Conservation (phyloP, 352 stramenopile species). For the Phytophthora europaea region DNA sequence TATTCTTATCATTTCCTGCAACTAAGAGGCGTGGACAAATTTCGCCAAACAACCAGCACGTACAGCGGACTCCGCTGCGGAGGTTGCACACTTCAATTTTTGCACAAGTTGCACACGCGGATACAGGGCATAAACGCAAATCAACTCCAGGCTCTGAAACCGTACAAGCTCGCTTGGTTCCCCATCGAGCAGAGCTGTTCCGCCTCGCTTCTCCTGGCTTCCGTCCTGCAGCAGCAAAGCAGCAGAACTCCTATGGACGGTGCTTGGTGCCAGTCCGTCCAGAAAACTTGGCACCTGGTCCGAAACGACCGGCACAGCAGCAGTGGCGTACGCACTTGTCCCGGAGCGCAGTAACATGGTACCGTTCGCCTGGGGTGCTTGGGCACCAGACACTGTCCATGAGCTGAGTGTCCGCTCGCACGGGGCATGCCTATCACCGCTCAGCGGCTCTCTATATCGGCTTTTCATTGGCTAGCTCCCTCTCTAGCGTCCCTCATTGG, state of each 20-base stretch:
- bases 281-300: constrained; percentile 5
- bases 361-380: not conserved
- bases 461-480: not conserved
- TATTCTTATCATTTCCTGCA: too few species aligned
- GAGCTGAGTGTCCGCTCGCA: not conserved
- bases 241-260: not conserved
- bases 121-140: constrained; percentile 20
- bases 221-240: not conserved
- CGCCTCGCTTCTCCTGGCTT: not conserved
- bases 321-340: not conserved
- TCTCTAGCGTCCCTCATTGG: not conserved
- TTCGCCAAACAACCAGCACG: not conserved
- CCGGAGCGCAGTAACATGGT: not conserved
- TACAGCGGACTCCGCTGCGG: too few species aligned
- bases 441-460: not conserved
- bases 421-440: not conserved
- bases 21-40: not conserved
- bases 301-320: constrained; percentile 12
- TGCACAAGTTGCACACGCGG: constrained; percentile 22
- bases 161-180: too few species aligned
- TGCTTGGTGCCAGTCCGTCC: constrained; percentile 1
- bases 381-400: not conserved
- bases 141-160: constrained; percentile 1
- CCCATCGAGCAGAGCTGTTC: not conserved
- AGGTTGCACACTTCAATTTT: constrained; percentile 26